Percentiles rank a stretch among this genome's conserved stretches.
Conservation (phyloP, 2,329 filamentous ascomycete genomes). For the Aspergillus viridinutans region DNA sequence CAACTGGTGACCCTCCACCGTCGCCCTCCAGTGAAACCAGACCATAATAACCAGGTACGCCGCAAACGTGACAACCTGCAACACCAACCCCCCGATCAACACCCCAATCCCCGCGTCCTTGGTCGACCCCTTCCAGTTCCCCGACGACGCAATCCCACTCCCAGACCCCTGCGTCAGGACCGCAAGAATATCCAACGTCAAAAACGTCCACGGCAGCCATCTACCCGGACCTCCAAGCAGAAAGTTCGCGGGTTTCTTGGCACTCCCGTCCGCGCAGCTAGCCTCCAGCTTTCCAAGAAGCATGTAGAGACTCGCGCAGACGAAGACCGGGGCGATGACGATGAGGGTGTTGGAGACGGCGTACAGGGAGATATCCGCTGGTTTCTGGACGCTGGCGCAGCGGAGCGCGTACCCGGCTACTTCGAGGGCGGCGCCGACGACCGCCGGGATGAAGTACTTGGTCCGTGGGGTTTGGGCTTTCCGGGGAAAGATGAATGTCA, state of each 20-base stretch:
- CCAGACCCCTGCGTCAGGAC: conserved; percentile 46
- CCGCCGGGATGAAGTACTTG: conserved; percentile 42
- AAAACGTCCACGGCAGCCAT: conserved; percentile 45
- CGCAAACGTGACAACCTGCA: conserved; percentile 41
- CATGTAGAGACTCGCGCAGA: conserved; percentile 51
- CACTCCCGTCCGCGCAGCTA: conserved; percentile 27
- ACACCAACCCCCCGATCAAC: conserved; percentile 41
- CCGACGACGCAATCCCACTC: conserved; percentile 41
- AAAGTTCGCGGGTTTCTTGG: conserved; percentile 31
- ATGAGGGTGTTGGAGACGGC: conserved; percentile 40
- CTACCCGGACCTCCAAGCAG: conserved; percentile 31
- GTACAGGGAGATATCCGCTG: conserved; percentile 36
- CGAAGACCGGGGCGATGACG: conserved; percentile 48
- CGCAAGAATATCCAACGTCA: conserved; percentile 44
- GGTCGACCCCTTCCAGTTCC: conserved; percentile 41
- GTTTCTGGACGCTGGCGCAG: conserved; percentile 34
- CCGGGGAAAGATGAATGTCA: conserved; percentile 41
- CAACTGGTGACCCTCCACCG: conserved; percentile 13
- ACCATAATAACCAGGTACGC: conserved; percentile 41
- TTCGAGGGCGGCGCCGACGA: conserved; percentile 42
- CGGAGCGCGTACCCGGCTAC: conserved; percentile 42
- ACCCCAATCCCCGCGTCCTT: conserved; percentile 39
- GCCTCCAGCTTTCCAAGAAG: conserved; percentile 45
- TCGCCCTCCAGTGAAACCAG: conserved; percentile 36
- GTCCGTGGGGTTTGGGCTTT: conserved; percentile 26